phyloP scores from a whole-genome alignment of 176 grass and related monocot genomes.

The Phragmites australis region DNA sequence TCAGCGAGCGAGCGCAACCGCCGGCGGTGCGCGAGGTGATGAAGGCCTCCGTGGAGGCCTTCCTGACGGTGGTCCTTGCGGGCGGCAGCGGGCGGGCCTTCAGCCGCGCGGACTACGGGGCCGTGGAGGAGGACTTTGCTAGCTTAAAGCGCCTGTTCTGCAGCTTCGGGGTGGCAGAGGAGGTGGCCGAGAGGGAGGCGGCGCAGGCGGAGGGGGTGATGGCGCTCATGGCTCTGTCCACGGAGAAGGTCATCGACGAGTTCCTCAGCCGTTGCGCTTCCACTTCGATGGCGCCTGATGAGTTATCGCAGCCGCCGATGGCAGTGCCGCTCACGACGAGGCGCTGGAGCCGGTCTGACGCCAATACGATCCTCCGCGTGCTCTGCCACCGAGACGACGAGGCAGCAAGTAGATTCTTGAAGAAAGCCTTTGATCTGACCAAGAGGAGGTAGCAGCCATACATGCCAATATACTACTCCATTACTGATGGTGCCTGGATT shows the following conservation, averaged over 20 bases:
- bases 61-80: slow-evolving; percentile 53
- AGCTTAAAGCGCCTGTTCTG: slow-evolving; percentile 56
- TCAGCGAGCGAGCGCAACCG: slow-evolving; percentile 52
- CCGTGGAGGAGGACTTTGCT: slow-evolving; percentile 52
- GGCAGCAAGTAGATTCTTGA: slow-evolving; percentile 60
- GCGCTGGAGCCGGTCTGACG: slow-evolving; percentile 55
- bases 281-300: background rate
- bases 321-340: slow-evolving; percentile 41
- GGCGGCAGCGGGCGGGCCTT: slow-evolving; percentile 54
- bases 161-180: slow-evolving; percentile 46
- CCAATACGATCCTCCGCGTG: slow-evolving; percentile 60
- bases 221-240: slow-evolving; percentile 51
- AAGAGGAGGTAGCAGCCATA: slow-evolving; percentile 45
- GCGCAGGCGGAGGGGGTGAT: slow-evolving; percentile 44
- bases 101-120: slow-evolving; percentile 18
- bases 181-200: slow-evolving; percentile 46
- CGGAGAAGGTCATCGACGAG: slow-evolving; percentile 55
- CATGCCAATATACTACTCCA: too few species aligned
- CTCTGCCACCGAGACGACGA: slow-evolving; percentile 74
- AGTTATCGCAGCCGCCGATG: background rate
- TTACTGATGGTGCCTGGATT: too few species aligned
- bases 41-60: slow-evolving; percentile 57
- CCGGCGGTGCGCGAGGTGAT: slow-evolving; percentile 42
- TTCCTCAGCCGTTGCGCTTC: slow-evolving; percentile 7
- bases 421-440: slow-evolving; percentile 57